A percentile compares a stretch with the other conserved stretches of the same genome.
These are phyloP conservation scores for Aeschynomene evenia DNA, from an alignment of 306 rosid genomes.

Conservation along the genomic window DNA sequence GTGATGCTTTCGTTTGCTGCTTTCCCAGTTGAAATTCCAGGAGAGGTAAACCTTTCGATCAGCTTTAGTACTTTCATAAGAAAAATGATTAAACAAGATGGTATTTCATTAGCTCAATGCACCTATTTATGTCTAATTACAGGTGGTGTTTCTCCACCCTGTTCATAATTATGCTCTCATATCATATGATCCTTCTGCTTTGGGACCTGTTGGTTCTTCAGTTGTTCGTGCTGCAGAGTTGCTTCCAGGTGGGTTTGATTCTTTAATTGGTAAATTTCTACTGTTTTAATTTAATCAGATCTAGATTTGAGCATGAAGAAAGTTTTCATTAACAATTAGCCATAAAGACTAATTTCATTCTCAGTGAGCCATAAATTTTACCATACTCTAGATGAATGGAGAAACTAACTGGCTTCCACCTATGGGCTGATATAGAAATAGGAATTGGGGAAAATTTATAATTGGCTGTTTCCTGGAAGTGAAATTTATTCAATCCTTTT, in stretches of 20 bases:
- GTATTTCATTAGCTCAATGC: slow-evolving; percentile 2
- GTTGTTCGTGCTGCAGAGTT: slow-evolving; percentile 85
- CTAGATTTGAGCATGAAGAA: slow-evolving; percentile 1
- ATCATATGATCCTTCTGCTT: slow-evolving; percentile 90
- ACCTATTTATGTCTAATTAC: slow-evolving; percentile 27
- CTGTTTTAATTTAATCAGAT: background rate
- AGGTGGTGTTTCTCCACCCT: slow-evolving; percentile 98
- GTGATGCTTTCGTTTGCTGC: slow-evolving; percentile 94
- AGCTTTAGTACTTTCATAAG: slow-evolving; percentile 2
- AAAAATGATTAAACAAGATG: slow-evolving; percentile 3
- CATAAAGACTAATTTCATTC: background rate
- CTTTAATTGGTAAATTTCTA: background rate
- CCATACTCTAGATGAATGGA: slow-evolving; percentile 5
- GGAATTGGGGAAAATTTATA: background rate
- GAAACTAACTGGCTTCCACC: slow-evolving; percentile 8
- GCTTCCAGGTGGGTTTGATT: slow-evolving; percentile 69
- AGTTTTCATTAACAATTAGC: background rate
- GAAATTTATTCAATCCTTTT: slow-evolving; percentile 10
- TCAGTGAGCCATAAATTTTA: background rate
- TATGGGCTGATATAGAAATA: background rate
- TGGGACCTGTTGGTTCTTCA: slow-evolving; percentile 81
- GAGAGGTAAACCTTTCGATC: slow-evolving; percentile 66
- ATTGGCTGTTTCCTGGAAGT: slow-evolving; percentile 2
- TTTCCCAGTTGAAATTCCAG: slow-evolving; percentile 91
- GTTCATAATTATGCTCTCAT: slow-evolving; percentile 91